Evolutionary conservation across 2,329 filamentous ascomycete species (phyloP), one percentile per base, ranked within the genome.

Genomic region (Sarocladium strictum): DNA sequence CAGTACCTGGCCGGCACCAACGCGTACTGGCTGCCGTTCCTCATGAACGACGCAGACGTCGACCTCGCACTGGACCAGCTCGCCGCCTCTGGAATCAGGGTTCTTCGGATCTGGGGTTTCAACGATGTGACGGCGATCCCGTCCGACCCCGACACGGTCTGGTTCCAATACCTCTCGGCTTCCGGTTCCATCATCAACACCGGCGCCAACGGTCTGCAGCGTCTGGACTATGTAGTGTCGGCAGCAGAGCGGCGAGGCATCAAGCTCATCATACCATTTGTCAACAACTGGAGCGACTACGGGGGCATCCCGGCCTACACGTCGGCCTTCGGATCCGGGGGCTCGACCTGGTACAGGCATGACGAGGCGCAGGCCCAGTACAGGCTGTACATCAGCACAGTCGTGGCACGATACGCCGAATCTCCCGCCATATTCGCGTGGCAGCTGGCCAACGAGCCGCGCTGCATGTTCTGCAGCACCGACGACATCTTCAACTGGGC

Each of bases 271-370:
- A 78, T 84, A 64, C 79, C 81, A 60, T 82, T 85, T 33, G 80
- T 86, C 45, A 87, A 87, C 67, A 84, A 87, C 67, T 87, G 84
- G 83, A 71, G 72, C 40, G 84, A 87, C 61, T 86, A 84, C 29
- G 85, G 84, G 17, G 84, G 85, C 29, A 87, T 87, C 64, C 71
- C 72, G 14, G 80, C 81, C 10, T 87, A 86, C 63, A 75, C 77
- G 40, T 72, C 67, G 7, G 80, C 78, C 7, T 86, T 83, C 58
- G 82, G 81, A 27, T 79, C 78, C 23, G 69, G 64, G 54, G 71
- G 78, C 54, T 72, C 71, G 14, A 69, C 70, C 6, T 87, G 82
- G 76, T 87, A 84, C 67, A 80, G 76, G 19, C 76, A 79, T 60
- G 61, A 70, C 0, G 67, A 68, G 0, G 76, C 76, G 7, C 80